phyloP scores from a whole-genome alignment of 306 rosid genomes.

The Luffa acutangula region DNA sequence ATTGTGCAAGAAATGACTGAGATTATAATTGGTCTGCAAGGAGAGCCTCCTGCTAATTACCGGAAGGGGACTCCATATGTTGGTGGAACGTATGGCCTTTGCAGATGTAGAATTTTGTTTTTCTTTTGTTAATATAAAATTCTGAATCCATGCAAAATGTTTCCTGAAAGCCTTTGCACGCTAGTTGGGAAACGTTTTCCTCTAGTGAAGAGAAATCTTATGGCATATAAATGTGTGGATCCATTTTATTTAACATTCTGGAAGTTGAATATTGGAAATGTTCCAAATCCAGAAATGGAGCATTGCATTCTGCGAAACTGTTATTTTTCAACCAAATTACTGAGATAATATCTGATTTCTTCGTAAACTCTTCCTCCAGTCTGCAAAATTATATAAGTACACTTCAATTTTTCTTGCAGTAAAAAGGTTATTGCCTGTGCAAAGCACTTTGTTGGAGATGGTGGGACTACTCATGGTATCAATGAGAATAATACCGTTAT shows the following conservation, averaged over 20 bases:
- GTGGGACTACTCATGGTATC: slow-evolving; percentile 74
- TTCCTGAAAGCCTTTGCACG: background rate
- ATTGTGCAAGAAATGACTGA: slow-evolving; percentile 75
- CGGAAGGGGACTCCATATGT: slow-evolving; percentile 71
- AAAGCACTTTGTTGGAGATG: slow-evolving; percentile 96
- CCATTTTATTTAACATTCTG: background rate
- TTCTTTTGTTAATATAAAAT: background rate
- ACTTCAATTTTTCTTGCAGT: slow-evolving; percentile 27
- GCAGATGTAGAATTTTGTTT: background rate
- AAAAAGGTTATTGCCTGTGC: slow-evolving; percentile 94
- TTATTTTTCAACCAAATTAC: background rate
- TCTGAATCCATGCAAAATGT: background rate
- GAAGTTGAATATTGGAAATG: background rate
- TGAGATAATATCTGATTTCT: background rate
- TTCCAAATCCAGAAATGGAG: background rate
- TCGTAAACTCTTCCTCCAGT: background rate
- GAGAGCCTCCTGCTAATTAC: slow-evolving; percentile 49
- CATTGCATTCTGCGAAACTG: background rate
- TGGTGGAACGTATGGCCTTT: slow-evolving; percentile 66
- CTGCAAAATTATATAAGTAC: background rate
- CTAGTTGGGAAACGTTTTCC: background rate
- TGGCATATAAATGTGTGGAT: background rate
- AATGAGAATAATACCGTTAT: slow-evolving; percentile 68
- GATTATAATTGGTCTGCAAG: slow-evolving; percentile 84
- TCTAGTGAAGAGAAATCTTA: background rate